Conservation (phyloP, 345 rosid species). For the Microcos paniculata region DNA sequence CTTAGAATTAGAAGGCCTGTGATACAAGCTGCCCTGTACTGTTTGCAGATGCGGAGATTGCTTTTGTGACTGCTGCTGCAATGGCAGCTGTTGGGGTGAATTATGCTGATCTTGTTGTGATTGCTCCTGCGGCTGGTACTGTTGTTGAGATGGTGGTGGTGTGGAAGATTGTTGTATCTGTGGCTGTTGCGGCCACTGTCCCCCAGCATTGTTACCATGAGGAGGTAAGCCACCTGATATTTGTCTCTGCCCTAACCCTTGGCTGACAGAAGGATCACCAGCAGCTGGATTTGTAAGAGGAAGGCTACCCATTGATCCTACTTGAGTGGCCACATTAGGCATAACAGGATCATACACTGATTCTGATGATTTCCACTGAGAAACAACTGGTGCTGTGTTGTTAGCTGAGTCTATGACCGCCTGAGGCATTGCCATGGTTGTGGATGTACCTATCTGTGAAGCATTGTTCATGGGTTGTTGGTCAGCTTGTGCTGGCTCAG, state of each 20-base stretch:
- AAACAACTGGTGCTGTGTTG: slow-evolving; percentile 26
- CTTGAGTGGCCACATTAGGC: slow-evolving; percentile 43
- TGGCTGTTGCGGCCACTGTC: slow-evolving; percentile 51
- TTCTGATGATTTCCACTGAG: slow-evolving; percentile 68
- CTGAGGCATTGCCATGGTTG: slow-evolving; percentile 39
- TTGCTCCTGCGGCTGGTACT: slow-evolving; percentile 52
- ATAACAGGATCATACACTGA: slow-evolving; percentile 39
- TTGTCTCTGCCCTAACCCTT: slow-evolving; percentile 59
- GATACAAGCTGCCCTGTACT: slow-evolving; percentile 55
- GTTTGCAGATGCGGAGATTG: slow-evolving; percentile 60
- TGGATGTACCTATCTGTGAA: slow-evolving; percentile 36
- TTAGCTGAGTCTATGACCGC: slow-evolving; percentile 46
- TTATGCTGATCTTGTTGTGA: slow-evolving; percentile 38
- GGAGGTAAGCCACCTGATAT: slow-evolving; percentile 54
- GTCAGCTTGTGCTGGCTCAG: slow-evolving; percentile 50
- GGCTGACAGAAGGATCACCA: slow-evolving; percentile 52
- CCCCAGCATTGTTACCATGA: slow-evolving; percentile 42
- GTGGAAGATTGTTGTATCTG: slow-evolving; percentile 43
- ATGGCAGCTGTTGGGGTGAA: slow-evolving; percentile 31
- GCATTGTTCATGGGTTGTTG: slow-evolving; percentile 42
- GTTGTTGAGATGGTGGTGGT: slow-evolving; percentile 49
- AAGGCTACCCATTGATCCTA: slow-evolving; percentile 43
- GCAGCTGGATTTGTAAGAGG: slow-evolving; percentile 46
- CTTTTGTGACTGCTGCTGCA: slow-evolving; percentile 53
- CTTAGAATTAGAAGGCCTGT: slow-evolving; percentile 59